Evolutionary conservation across 1,284 basidiomycete species (phyloP), one percentile per base, ranked within the genome.

Genomic region (Mycena sp.): DNA sequence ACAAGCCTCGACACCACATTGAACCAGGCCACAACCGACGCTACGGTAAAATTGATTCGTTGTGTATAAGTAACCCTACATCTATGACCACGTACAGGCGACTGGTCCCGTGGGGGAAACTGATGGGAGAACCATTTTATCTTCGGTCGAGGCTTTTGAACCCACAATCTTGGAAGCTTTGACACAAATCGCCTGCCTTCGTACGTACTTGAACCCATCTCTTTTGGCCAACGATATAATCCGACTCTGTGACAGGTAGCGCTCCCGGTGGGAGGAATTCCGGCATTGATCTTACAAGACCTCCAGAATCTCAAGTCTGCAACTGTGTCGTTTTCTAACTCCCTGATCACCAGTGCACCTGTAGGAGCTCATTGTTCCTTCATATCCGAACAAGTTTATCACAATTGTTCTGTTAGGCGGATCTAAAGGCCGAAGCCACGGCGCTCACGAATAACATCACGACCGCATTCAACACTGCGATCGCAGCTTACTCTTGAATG

Each of bases 231-330:
- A 9, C n/a, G n/a, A n/a, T n/a, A n/a, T n/a, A n/a, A n/a, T n/a
- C n/a, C n/a, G n/a, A n/a, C n/a, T n/a, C 7, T 14, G 6, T 26
- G n/a, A 4, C 38, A 59, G 63, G 55, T 28, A 3, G 69, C 70
- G 12, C 65, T 73, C 32, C 71, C 71, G 38, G 51, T 75, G 41
- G 67, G 66, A 23, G 73, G 71, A 9, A n/a, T 73, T 35, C 40
- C 70, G n/a, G 71, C 70, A n/a, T 64, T 75, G 55, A 67, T 75
- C 30, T 65, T 68, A 28, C 59, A 68, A 43, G 74, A 76, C 45
- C 66, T 76, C 10, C 6, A 59, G 29, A 61, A 43, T 29, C 67
- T 75, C 45, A 67, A 52, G 28, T 26, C 58, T 3, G 41, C 29
- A 43, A 71, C 70, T 25, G 26, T 23, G 16, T 54, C 46, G 10